Evolutionary conservation across 2,329 filamentous ascomycete genomes (phyloP), one percentile per base, ranked within the genome.

Genomic region (Sarocladium brachiariae): DNA sequence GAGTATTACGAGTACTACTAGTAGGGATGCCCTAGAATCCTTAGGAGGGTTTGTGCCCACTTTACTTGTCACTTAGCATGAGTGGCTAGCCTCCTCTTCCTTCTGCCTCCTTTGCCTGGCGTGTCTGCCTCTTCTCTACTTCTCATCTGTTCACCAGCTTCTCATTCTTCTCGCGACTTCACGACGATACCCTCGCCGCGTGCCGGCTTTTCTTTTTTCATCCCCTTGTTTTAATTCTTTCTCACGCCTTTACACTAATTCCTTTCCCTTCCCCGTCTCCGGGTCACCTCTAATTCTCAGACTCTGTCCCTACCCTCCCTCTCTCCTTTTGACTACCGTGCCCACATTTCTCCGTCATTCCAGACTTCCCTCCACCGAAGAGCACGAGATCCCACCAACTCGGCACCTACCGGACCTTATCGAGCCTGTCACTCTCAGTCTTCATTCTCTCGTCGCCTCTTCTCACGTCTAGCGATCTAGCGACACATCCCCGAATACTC

Each of bases 201-300:
- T 30, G 25, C 38, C n/a, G n/a, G n/a, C 37, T 47, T 53, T 50
- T 43, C 30, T 47, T 50, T 30, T 43, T 24, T 47, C 48, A 23
- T 51, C 50, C 41, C 53, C n/a, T n/a, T n/a, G 48, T 52, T 49
- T 51, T 52, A 33, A 43, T 50, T 43, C 4, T 23, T 33, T 27
- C 39, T 38, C 25, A 13, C 24, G 24, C n/a, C 49, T 45, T 37
- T 50, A 31, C 21, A 23, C 30, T 49, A 49, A 49, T 35, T 31
- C 5, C 2, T 30, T 16, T 47, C 25, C 24, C 33, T 47, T 25
- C 33, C 43, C 11, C 6, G 27, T 19, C 18, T 18, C 3, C 16
- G n/a, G 27, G 9, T 47, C 27, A 25, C 33, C 34, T 25, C 48
- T n/a, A 38, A 27, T 30, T 18, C 34, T 39, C 21, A 50, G 33